Conservation (phyloP, 129 eudicot species). For the Cynara cardunculus region DNA sequence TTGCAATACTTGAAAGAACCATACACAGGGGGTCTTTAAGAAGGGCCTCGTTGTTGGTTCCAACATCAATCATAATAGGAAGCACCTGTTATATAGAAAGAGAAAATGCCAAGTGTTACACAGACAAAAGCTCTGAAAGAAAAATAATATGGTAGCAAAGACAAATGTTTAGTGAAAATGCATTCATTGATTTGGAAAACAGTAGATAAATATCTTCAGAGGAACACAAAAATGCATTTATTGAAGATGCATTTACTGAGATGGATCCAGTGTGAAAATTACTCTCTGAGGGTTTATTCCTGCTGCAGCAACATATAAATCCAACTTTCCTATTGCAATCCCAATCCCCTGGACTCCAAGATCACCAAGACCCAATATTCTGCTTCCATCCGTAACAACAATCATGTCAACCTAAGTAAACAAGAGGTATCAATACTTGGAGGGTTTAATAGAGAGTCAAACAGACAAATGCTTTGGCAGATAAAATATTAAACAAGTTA, state of each 20-base stretch:
- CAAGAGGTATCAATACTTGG: neutral
- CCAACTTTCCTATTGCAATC: slow-evolving; percentile 90
- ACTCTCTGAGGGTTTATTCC: slow-evolving; percentile 99
- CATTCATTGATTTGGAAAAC: neutral
- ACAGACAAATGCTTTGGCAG: neutral
- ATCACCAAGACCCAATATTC: slow-evolving; percentile 97
- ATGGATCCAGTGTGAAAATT: slow-evolving; percentile 22
- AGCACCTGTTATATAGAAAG: slow-evolving; percentile 56
- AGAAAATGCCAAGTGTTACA: slow-evolving; percentile 6
- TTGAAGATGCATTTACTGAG: too few relatives aligned
- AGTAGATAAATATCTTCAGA: slow-evolving; percentile 1
- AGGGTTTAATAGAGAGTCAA: neutral
- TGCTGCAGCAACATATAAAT: slow-evolving; percentile 99
- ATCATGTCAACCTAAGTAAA: slow-evolving; percentile 90
- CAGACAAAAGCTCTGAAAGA: neutral
- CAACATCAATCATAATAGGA: slow-evolving; percentile 97
- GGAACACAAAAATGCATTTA: neutral
- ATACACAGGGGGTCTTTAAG: slow-evolving; percentile 86
- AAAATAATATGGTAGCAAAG: neutral
- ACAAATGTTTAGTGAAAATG: neutral
- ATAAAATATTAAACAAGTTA: neutral
- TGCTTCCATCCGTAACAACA: slow-evolving; percentile 98
- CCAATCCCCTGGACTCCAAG: slow-evolving; percentile 98
- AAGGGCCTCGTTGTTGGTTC: slow-evolving; percentile 95
- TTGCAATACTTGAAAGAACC: slow-evolving; percentile 9